Evolutionary conservation across 805 yeast species (phyloP).

Genomic region (Barnettozyma populi): DNA sequence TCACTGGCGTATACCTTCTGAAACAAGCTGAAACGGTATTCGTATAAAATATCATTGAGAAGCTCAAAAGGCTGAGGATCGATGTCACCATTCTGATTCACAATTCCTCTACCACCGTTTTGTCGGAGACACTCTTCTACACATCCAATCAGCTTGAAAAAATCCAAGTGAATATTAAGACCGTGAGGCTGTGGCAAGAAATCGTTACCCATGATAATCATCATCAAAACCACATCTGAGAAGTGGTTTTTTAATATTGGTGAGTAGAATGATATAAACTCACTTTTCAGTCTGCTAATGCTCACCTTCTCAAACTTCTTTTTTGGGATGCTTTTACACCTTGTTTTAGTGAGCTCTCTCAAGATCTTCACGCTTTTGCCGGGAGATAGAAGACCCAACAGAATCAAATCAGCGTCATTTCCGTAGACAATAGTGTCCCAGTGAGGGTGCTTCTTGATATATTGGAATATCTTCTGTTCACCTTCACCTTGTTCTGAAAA

Average conservation of each 20-base stretch:
- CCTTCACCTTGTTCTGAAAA: conserved; percentile 97
- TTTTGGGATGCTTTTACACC: conserved; percentile 61
- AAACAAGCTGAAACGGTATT: conserved; percentile 26
- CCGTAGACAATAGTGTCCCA: conserved; percentile 86
- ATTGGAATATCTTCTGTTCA: conserved; percentile 92
- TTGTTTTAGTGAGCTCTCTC: conserved; percentile 51
- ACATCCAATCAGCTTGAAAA: conserved; percentile 44
- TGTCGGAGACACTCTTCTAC: conserved; percentile 38
- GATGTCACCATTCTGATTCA: neutral
- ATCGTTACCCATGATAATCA: conserved; percentile 93
- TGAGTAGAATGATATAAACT: conserved; percentile 51
- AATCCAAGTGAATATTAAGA: conserved; percentile 67
- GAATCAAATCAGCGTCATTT: conserved; percentile 89
- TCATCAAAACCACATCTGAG: conserved; percentile 80
- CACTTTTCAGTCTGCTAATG: conserved; percentile 68
- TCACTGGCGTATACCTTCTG: neutral
- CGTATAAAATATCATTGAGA: conserved; percentile 1
- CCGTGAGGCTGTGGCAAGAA: conserved; percentile 87
- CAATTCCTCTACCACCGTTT: neutral
- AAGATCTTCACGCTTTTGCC: conserved; percentile 81
- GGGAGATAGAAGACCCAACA: conserved; percentile 79
- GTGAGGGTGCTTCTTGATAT: conserved; percentile 66
- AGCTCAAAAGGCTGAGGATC: conserved; percentile 25
- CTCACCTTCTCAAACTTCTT: conserved; percentile 59
- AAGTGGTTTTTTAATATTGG: conserved; percentile 26